A percentile compares a stretch with the other conserved stretches of the same genome.
Conservation (phyloP, 257 asterid genomes). For the Ilex asprella region DNA sequence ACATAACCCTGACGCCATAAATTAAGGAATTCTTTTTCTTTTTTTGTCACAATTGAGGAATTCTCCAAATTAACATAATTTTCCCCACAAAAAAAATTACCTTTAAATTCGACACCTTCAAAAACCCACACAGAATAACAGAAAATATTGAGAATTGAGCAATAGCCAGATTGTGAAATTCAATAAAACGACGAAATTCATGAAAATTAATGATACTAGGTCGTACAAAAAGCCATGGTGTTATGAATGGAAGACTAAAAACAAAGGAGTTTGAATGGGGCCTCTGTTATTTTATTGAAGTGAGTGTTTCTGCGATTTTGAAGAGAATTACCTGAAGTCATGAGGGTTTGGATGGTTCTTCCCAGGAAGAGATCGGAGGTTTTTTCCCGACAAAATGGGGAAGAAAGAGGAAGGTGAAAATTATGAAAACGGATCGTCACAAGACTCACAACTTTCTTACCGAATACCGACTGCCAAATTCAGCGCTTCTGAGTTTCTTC, state of each 20-base stretch:
- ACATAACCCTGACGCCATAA: background rate
- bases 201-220: background rate
- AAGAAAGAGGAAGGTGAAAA: background rate
- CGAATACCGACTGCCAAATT: too few species aligned
- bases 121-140: background rate
- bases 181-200: constrained; percentile 9
- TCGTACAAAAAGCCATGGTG: too few species aligned
- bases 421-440: background rate
- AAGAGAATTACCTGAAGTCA: background rate
- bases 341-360: background rate
- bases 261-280: background rate
- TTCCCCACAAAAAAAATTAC: constrained; percentile 10
- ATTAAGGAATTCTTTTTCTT: background rate
- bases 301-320: background rate
- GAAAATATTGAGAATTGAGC: background rate
- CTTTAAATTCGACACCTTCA: background rate
- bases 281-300: too few species aligned
- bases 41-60: background rate
- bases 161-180: constrained; percentile 11
- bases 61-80: background rate
- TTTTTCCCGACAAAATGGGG: background rate
- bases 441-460: too few species aligned
- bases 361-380: background rate
- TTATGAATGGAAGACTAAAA: too few species aligned
- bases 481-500: too few species aligned